Evolutionary conservation across 2,329 filamentous ascomycete species (phyloP), one percentile per base, ranked within the genome.

Genomic region (Colletotrichum simmondsii): DNA sequence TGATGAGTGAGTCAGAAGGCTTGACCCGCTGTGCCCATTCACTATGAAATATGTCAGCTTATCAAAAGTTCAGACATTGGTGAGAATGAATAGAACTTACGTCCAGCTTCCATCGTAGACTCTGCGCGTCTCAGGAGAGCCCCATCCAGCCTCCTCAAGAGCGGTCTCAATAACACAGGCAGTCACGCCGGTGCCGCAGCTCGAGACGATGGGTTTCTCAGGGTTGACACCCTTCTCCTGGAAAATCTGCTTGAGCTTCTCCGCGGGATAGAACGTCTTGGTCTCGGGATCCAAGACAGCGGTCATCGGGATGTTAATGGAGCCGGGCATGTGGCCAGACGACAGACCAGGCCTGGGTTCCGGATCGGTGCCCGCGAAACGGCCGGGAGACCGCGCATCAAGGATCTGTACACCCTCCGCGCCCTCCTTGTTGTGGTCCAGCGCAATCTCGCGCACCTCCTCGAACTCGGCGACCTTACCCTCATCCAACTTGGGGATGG

Each of bases 31-130:
- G 91, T 49, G 91, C 92, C 91, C 91, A 93, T 83, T 92, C 90
- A 28, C 90, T 92, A 69, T 42, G 72, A 19, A 70, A 37, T 83
- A 80, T 54, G 54, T 63, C 65, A 65, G 65, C 65, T 61, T 54
- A 58, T 59, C 16, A 46, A 28, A 42, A 14, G 35, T 35, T 10
- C 2, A 32, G n/a, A 3, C 5, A 65, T n/a, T 22, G 26, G 5
- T 11, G 12, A 16, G 22, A 6, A 42, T 12, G 53, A 14, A 32
- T 60, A 37, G 54, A 52, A 92, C 94, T 91, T 87, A 97, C 89
- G 97, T 98, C 97, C 97, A 99, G 83, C 95, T 98, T 60, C 97
- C 97, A 81, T 99, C 97, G 79, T 99, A 99, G 26, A 99, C 87
- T 79, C 89, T 92, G 76, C 94, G 90, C 67, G 90, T 89, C 73